phyloP scores from a whole-genome alignment of 176 grass and related monocot species.

The Alloteropsis semialata region DNA sequence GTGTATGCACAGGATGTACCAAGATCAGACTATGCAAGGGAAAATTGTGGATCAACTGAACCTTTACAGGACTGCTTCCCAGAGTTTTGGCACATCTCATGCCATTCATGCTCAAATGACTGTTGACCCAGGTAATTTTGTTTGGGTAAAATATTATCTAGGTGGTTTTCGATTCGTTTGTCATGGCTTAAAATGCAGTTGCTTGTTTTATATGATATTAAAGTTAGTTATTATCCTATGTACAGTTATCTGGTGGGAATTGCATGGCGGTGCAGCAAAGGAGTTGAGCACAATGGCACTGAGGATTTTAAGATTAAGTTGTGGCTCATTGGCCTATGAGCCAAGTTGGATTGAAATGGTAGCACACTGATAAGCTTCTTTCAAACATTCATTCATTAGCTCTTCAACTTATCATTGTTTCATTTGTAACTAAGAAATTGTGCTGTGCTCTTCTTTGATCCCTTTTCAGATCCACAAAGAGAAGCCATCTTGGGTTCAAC shows the following conservation, averaged over 20 bases:
- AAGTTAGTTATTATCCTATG: background rate
- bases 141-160: background rate
- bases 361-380: background rate
- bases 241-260: constrained; percentile 13
- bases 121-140: constrained; percentile 3
- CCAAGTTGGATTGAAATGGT: constrained; percentile 19
- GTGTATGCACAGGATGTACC: background rate
- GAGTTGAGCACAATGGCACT: constrained; percentile 25
- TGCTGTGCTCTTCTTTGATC: background rate
- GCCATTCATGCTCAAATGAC: background rate
- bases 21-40: background rate
- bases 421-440: background rate
- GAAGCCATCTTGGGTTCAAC: background rate
- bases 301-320: constrained; percentile 27
- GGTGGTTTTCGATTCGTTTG: background rate
- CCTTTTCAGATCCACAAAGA: background rate
- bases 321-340: background rate
- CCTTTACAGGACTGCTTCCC: background rate
- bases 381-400: background rate
- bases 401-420: background rate
- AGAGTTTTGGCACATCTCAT: background rate
- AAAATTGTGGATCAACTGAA: constrained; percentile 8
- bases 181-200: background rate
- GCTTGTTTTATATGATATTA: background rate
- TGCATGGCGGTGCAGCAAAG: background rate